Conservation (phyloP, 495 filamentous ascomycete genomes). For the Penicillium cosmopolitanum region DNA sequence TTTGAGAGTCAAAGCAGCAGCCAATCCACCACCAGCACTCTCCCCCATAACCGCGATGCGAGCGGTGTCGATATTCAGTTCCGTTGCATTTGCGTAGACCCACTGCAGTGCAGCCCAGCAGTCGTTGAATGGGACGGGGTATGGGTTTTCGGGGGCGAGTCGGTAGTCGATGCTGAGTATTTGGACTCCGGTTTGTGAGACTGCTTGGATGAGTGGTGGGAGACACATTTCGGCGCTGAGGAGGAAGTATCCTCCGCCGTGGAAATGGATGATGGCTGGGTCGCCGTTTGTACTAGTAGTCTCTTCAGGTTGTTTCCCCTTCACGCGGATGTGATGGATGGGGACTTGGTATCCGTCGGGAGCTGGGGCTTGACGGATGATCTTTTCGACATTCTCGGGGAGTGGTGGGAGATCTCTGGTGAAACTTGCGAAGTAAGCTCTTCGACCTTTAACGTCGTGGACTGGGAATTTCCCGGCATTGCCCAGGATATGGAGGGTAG, state of each 20-base stretch:
- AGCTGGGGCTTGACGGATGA: slow-evolving; percentile 10
- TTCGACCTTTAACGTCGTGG: slow-evolving; percentile 14
- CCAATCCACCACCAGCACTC: slow-evolving; percentile 62
- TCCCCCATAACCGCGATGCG: slow-evolving; percentile 35
- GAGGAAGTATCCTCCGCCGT: slow-evolving; percentile 19
- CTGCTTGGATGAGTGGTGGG: slow-evolving; percentile 1
- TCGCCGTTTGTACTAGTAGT: background rate
- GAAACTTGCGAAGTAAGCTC: slow-evolving; percentile 11
- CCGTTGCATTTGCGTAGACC: slow-evolving; percentile 37
- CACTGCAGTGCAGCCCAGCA: slow-evolving; percentile 49
- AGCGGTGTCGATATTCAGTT: slow-evolving; percentile 51
- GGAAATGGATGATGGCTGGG: slow-evolving; percentile 19
- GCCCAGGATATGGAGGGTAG: slow-evolving; percentile 10
- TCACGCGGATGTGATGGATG: slow-evolving; percentile 19
- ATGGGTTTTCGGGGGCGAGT: slow-evolving; percentile 38
- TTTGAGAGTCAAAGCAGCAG: slow-evolving; percentile 42
- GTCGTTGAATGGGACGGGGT: slow-evolving; percentile 37
- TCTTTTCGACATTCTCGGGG: slow-evolving; percentile 20
- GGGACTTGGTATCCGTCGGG: slow-evolving; percentile 10
- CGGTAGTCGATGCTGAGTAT: slow-evolving; percentile 37
- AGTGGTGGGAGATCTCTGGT: background rate
- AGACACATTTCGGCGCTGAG: slow-evolving; percentile 13
- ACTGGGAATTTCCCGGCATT: slow-evolving; percentile 6
- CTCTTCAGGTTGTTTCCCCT: background rate
- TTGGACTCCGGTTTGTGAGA: slow-evolving; percentile 22